These are phyloP conservation scores for Nakaseomyces nivariensis DNA, from an alignment of 1,139 yeast genomes.

Conservation along the genomic window DNA sequence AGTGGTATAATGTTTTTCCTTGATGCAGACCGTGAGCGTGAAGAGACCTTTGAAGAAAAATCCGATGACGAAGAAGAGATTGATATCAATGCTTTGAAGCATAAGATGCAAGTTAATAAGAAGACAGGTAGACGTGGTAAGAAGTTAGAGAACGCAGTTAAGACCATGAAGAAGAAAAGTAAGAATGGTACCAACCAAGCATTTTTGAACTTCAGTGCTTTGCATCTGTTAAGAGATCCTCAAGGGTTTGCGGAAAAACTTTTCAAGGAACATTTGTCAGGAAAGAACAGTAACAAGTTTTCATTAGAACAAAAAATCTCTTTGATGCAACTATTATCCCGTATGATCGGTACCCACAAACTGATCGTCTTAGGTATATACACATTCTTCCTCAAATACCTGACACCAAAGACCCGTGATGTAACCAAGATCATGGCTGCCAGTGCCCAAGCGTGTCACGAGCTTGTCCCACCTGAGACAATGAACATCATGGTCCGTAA, in stretches of 20 bases:
- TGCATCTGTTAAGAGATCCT: conserved; percentile 88
- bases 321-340: conserved; percentile 74
- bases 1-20: conserved; percentile 87
- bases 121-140: conserved; percentile 72
- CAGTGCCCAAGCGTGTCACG: conserved; percentile 92
- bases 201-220: conserved; percentile 83
- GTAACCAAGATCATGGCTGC: conserved; percentile 97
- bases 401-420: conserved; percentile 87
- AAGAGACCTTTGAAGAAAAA: conserved; percentile 64
- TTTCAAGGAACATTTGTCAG: conserved; percentile 60
- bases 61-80: conserved; percentile 66
- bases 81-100: conserved; percentile 61
- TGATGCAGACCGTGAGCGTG: conserved; percentile 94
- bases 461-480: conserved; percentile 91
- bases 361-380: conserved; percentile 81
- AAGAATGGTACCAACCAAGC: conserved; percentile 47
- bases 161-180: conserved; percentile 52
- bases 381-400: conserved; percentile 75
- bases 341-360: conserved; percentile 91
- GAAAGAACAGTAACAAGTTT: conserved; percentile 56
- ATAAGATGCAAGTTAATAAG: conserved; percentile 74
- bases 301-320: conserved; percentile 82
- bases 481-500: conserved; percentile 72
- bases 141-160: conserved; percentile 64
- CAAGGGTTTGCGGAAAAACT: conserved; percentile 92